Conservation (phyloP, 2,329 filamentous ascomycete species). For the Penicillium sp. region DNA sequence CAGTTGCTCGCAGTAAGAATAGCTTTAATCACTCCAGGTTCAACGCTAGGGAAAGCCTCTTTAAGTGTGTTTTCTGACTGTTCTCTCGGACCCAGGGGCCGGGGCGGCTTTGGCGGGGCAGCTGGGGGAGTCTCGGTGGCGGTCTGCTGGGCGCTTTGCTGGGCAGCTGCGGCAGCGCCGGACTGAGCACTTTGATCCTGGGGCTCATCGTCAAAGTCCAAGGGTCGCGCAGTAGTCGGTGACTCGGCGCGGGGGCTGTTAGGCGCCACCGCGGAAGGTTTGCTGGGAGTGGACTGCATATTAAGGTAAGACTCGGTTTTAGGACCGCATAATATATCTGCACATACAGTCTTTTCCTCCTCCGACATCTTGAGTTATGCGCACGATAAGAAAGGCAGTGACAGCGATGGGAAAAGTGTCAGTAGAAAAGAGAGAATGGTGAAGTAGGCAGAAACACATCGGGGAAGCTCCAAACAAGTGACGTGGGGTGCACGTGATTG, state of each 20-base stretch:
- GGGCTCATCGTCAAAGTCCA: slow-evolving; percentile 59
- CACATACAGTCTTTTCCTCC: slow-evolving; percentile 37
- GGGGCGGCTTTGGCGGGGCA: slow-evolving; percentile 77
- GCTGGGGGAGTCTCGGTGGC: slow-evolving; percentile 50
- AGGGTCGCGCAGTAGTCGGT: slow-evolving; percentile 55
- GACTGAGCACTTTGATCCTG: slow-evolving; percentile 42
- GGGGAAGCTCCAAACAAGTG: slow-evolving; percentile 27
- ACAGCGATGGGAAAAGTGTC: neutral
- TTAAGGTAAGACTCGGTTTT: slow-evolving; percentile 22
- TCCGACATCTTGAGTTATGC: slow-evolving; percentile 32
- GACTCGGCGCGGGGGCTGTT: slow-evolving; percentile 47
- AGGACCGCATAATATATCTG: slow-evolving; percentile 7
- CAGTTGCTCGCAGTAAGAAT: slow-evolving; percentile 83
- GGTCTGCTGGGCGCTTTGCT: slow-evolving; percentile 25
- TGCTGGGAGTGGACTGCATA: slow-evolving; percentile 36
- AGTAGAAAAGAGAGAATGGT: slow-evolving; percentile 8
- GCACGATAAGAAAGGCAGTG: neutral
- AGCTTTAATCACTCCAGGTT: slow-evolving; percentile 76
- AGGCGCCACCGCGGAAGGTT: slow-evolving; percentile 28
- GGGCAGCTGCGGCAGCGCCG: slow-evolving; percentile 13
- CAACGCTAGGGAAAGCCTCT: slow-evolving; percentile 88
- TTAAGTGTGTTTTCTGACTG: slow-evolving; percentile 85
- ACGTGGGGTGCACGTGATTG: slow-evolving; percentile 29
- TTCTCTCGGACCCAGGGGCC: slow-evolving; percentile 75
- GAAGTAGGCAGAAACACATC: slow-evolving; percentile 17